phyloP scores from a whole-genome alignment of 169 alveolate genomes.

The Eimeria brunetti region DNA sequence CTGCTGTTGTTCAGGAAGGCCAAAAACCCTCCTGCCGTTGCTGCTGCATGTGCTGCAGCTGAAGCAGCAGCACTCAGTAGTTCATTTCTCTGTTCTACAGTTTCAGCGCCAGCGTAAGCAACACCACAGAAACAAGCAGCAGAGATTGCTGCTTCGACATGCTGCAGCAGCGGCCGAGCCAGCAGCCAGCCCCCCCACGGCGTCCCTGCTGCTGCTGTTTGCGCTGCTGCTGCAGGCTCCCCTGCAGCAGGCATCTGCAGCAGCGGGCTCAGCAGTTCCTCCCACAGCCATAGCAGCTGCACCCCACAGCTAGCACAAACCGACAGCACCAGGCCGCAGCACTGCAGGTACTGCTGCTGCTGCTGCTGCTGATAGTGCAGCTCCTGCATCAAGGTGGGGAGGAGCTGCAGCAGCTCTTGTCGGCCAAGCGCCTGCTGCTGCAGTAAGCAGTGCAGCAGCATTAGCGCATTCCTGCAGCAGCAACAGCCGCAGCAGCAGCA shows the following conservation, averaged over 20 bases:
- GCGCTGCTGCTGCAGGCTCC: constrained; percentile 20
- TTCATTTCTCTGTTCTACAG: neutral
- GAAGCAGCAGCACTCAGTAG: constrained; percentile 30
- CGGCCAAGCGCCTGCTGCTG: constrained; percentile 61
- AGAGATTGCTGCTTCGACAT: constrained; percentile 42
- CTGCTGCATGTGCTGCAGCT: constrained; percentile 62
- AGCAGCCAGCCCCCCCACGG: constrained; percentile 65
- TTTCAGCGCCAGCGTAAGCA: constrained; percentile 23
- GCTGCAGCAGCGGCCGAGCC: constrained; percentile 63
- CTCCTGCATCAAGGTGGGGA: constrained; percentile 50
- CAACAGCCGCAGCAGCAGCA: neutral
- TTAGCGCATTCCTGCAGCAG: constrained; percentile 49
- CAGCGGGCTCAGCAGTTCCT: constrained; percentile 53
- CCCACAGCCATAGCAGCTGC: constrained; percentile 52
- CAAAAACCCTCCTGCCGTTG: constrained; percentile 22
- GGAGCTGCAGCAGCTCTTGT: constrained; percentile 41
- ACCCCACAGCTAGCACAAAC: constrained; percentile 51
- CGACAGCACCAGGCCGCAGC: constrained; percentile 54
- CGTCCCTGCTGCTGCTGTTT: constrained; percentile 52
- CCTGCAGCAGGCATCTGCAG: constrained; percentile 22
- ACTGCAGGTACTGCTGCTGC: constrained; percentile 40
- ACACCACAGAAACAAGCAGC: constrained; percentile 29
- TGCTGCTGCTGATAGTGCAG: constrained; percentile 30
- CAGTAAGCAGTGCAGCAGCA: constrained; percentile 57
- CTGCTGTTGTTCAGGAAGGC: constrained; percentile 34